Percentiles rank a stretch among this genome's conserved stretches.
Conservation (phyloP, 306 rosid species). For the Vicia faba region DNA sequence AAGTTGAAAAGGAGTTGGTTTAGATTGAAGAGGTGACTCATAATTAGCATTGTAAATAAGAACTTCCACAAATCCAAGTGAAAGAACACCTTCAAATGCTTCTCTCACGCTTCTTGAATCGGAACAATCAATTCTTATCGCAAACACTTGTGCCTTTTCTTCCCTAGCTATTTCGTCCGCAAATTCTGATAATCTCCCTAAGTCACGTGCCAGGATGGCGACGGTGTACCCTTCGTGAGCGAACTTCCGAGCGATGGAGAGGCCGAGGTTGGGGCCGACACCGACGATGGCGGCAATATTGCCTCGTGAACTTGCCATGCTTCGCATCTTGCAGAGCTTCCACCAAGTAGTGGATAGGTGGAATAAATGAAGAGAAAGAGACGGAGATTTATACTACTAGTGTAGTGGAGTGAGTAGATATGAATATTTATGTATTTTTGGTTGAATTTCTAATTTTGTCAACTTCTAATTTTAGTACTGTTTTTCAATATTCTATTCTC, state of each 20-base stretch:
- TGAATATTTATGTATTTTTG: neutral
- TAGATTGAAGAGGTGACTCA: constrained; percentile 47
- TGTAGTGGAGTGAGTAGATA: neutral
- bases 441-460: neutral
- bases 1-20: constrained; percentile 55
- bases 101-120: constrained; percentile 78
- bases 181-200: constrained; percentile 72
- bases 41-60: constrained; percentile 73
- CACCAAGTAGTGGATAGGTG: neutral
- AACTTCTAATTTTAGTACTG: neutral
- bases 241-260: constrained; percentile 88
- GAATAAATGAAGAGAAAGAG: neutral
- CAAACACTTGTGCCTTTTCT: constrained; percentile 88
- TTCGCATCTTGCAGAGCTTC: constrained; percentile 46
- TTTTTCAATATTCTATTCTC: neutral
- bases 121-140: constrained; percentile 89
- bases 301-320: constrained; percentile 62
- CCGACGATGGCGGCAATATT: constrained; percentile 86
- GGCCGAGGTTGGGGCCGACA: constrained; percentile 93
- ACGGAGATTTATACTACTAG: neutral
- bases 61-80: constrained; percentile 83
- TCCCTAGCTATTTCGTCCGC: constrained; percentile 96
- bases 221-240: constrained; percentile 97
- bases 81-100: constrained; percentile 85
- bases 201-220: constrained; percentile 92